phyloP scores from a whole-genome alignment of 2,329 filamentous ascomycete genomes.

The Diaporthe sp. region DNA sequence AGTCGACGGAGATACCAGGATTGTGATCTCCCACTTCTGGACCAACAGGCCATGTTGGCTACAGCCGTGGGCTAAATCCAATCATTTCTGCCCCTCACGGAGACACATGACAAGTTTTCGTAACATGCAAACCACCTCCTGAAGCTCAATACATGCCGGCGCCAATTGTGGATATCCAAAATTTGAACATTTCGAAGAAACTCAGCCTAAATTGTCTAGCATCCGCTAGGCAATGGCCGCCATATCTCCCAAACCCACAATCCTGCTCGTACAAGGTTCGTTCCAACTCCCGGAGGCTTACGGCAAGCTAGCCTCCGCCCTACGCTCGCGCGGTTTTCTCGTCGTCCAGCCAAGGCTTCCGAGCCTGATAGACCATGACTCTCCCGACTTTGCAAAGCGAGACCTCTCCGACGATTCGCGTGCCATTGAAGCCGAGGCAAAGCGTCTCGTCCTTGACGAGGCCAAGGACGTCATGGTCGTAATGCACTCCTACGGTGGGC shows the following conservation, averaged over 20 bases:
- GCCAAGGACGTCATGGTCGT: conserved; percentile 43
- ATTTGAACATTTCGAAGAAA: too few species aligned
- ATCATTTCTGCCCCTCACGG: too few species aligned
- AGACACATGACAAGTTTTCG: too few species aligned
- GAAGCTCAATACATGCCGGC: too few species aligned
- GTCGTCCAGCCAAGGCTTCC: conserved; percentile 27
- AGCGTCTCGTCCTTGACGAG: conserved; percentile 39
- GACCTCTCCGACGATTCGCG: neutral
- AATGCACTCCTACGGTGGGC: conserved; percentile 48
- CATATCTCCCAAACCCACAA: neutral
- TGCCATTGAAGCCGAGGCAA: neutral
- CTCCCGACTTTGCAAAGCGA: conserved; percentile 5
- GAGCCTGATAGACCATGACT: conserved; percentile 7
- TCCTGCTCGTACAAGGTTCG: conserved; percentile 19
- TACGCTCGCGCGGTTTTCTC: conserved; percentile 14
- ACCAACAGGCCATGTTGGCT: too few species aligned
- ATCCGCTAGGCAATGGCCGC: neutral
- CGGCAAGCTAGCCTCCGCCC: neutral
- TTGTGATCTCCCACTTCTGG: too few species aligned
- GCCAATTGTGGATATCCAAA: too few species aligned
- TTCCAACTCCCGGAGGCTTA: conserved; percentile 28
- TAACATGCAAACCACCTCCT: too few species aligned
- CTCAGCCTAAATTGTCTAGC: too few species aligned
- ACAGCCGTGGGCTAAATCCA: too few species aligned
- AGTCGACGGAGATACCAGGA: too few species aligned